A percentile compares a stretch with the other conserved stretches of the same genome.
phyloP scores from a whole-genome alignment of 164 flowering plant genomes.

The Protea cynaroides region DNA sequence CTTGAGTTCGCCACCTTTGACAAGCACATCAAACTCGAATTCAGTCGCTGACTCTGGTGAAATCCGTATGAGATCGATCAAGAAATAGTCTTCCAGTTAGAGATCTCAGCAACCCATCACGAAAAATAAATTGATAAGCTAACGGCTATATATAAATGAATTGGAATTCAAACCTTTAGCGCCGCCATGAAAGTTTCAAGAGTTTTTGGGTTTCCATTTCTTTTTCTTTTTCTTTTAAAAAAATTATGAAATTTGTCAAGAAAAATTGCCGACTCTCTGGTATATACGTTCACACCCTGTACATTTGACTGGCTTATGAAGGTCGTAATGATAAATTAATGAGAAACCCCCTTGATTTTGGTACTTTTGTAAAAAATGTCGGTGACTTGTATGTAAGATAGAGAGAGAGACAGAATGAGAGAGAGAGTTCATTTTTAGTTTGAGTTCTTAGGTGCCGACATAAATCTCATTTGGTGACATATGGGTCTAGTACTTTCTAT shows the following conservation, averaged over 20 bases:
- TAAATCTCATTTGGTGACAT: too few species aligned
- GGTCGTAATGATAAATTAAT: too few species aligned
- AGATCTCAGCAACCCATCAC: neutral
- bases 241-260: neutral
- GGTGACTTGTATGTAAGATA: too few species aligned
- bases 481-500: too few species aligned
- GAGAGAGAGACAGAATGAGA: neutral
- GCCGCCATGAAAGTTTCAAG: slow-evolving; percentile 1
- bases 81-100: neutral
- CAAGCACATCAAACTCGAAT: slow-evolving; percentile 23
- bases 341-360: too few species aligned
- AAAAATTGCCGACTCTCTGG: too few species aligned
- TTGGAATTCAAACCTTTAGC: neutral
- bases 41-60: neutral
- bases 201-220: neutral
- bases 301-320: too few species aligned
- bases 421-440: neutral
- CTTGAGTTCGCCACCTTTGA: slow-evolving; percentile 46
- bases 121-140: neutral
- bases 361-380: too few species aligned
- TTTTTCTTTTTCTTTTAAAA: neutral
- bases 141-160: neutral
- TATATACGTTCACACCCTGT: too few species aligned
- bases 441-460: too few species aligned
- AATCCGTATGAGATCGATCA: neutral